phyloP scores from a whole-genome alignment of 352 stramenopile genomes.

The Phytopythium mirpurense region DNA sequence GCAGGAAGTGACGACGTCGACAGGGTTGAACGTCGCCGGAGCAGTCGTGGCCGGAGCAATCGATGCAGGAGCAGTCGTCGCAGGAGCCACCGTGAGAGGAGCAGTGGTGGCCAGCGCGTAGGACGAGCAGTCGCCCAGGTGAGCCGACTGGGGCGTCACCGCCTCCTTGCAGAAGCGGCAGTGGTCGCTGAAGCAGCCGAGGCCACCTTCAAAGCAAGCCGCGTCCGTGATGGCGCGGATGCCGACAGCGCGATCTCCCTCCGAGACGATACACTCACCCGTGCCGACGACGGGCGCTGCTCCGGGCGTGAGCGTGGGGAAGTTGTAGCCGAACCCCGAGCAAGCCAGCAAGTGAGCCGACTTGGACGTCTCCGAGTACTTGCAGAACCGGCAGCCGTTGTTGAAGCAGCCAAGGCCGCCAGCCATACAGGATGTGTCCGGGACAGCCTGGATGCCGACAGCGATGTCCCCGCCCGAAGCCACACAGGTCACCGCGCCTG shows the following conservation, averaged over 20 bases:
- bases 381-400: conserved; percentile 33
- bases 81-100: background rate
- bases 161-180: conserved; percentile 35
- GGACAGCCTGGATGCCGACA: conserved; percentile 22
- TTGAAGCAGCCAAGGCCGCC: conserved; percentile 29
- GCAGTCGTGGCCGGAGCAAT: background rate
- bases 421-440: conserved; percentile 18
- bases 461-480: conserved; percentile 20
- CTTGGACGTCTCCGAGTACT: conserved; percentile 24
- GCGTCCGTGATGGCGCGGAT: conserved; percentile 24
- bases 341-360: conserved; percentile 26
- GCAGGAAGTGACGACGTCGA: background rate
- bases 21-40: background rate
- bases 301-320: conserved; percentile 2
- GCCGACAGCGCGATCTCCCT: conserved; percentile 6
- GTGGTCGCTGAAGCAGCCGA: conserved; percentile 28
- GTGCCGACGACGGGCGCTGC: background rate
- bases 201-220: conserved; percentile 19
- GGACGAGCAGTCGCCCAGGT: conserved; percentile 18
- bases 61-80: background rate
- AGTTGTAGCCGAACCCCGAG: conserved; percentile 22
- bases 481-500: background rate
- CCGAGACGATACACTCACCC: background rate
- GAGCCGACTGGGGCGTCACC: conserved; percentile 25
- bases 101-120: conserved; percentile 1